These are phyloP conservation scores for Hura crepitans DNA, from an alignment of 441 rosid genomes.

Conservation along the genomic window DNA sequence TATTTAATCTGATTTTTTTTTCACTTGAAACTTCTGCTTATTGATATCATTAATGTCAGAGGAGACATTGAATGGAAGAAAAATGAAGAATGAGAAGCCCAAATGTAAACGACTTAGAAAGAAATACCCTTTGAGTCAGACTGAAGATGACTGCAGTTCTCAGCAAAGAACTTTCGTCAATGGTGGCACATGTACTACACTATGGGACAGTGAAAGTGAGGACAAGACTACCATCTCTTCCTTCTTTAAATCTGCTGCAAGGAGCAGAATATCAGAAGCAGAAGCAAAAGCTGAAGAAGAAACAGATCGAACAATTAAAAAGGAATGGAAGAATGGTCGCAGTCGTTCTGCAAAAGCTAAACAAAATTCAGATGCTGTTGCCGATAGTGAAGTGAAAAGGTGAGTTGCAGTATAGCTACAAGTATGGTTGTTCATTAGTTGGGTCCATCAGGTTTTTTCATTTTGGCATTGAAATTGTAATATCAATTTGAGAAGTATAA, in stretches of 20 bases:
- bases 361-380: constrained; percentile 14
- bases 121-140: constrained; percentile 39
- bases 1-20: constrained; percentile 1
- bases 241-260: constrained; percentile 28
- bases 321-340: constrained; percentile 21
- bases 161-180: constrained; percentile 17
- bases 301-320: constrained; percentile 20
- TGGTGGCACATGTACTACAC: constrained; percentile 14
- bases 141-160: constrained; percentile 39
- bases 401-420: constrained; percentile 14
- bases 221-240: constrained; percentile 30
- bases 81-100: constrained; percentile 27
- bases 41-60: constrained; percentile 28
- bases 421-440: not conserved
- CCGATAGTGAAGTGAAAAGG: constrained; percentile 31
- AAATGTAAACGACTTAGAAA: constrained; percentile 43
- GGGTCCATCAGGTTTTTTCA: not conserved
- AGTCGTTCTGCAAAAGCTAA: not conserved
- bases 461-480: not conserved
- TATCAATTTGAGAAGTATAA: not conserved
- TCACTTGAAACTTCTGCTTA: constrained; percentile 1
- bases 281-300: constrained; percentile 20
- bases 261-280: constrained; percentile 21
- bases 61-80: constrained; percentile 24
- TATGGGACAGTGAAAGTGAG: constrained; percentile 31